phyloP scores from a whole-genome alignment of 306 rosid genomes.

The Lotus japonicus region DNA sequence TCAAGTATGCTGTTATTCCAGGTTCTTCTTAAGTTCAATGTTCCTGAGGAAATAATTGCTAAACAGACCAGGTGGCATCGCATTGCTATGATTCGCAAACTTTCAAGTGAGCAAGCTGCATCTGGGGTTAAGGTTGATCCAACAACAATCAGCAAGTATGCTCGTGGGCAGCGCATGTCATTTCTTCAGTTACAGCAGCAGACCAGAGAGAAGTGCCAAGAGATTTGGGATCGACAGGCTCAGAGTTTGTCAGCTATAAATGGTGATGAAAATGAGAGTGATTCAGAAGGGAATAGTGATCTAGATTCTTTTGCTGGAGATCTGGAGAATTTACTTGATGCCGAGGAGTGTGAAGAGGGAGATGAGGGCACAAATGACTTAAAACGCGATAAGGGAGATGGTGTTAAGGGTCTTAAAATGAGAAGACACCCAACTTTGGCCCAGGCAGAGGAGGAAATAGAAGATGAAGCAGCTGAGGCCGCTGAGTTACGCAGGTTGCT shows the following conservation, averaged over 20 bases:
- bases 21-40: conserved; percentile 94
- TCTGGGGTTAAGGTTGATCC: conserved; percentile 95
- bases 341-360: conserved; percentile 90
- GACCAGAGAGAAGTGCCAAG: conserved; percentile 96
- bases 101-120: conserved; percentile 97
- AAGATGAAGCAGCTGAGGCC: conserved; percentile 94
- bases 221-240: conserved; percentile 92
- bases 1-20: conserved; percentile 27
- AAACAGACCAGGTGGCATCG: conserved; percentile 98
- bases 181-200: conserved; percentile 98
- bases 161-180: conserved; percentile 99
- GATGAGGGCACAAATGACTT: conserved; percentile 58
- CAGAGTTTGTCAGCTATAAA: conserved; percentile 72
- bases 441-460: conserved; percentile 89
- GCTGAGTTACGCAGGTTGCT: conserved; percentile 82
- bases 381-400: conserved; percentile 71
- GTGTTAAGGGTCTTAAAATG: conserved; percentile 91
- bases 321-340: conserved; percentile 94
- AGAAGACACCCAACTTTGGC: conserved; percentile 72
- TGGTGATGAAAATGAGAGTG: conserved; percentile 86
- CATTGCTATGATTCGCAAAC: conserved; percentile 98
- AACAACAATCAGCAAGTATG: conserved; percentile 89
- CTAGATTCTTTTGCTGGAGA: conserved; percentile 98
- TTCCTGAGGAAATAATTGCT: conserved; percentile 82
- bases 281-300: conserved; percentile 92